Percentiles rank a stretch among this genome's conserved stretches.
phyloP scores from a whole-genome alignment of 192 early-diverging fungal genomes.

The Lobosporangium transversale region DNA sequence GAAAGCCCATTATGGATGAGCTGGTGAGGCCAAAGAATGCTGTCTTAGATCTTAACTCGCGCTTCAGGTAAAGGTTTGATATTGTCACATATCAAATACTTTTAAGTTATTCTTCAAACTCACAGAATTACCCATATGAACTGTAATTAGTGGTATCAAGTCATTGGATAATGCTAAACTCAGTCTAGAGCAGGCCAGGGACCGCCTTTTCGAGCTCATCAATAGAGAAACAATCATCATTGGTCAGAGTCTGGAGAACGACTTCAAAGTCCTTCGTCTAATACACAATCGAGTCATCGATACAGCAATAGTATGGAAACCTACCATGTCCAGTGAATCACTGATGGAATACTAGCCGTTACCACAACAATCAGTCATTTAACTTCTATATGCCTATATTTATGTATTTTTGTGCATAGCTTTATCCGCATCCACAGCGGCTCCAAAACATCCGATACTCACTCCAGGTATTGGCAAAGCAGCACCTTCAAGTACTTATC shows the following conservation, averaged over 20 bases:
- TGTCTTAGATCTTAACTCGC: slow-evolving; percentile 72
- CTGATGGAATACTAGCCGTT: neutral
- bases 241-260: slow-evolving; percentile 66
- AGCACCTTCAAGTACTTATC: slow-evolving; percentile 63
- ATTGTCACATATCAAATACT: neutral
- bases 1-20: slow-evolving; percentile 67
- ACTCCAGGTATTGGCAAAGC: slow-evolving; percentile 58
- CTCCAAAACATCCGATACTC: slow-evolving; percentile 56
- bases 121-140: neutral
- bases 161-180: slow-evolving; percentile 58
- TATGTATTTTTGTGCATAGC: slow-evolving; percentile 10
- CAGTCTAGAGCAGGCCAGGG: slow-evolving; percentile 56
- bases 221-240: slow-evolving; percentile 66
- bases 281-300: slow-evolving; percentile 55
- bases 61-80: slow-evolving; percentile 38
- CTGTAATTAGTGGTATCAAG: slow-evolving; percentile 57
- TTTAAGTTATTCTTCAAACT: neutral
- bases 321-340: neutral
- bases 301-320: slow-evolving; percentile 55
- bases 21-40: slow-evolving; percentile 61
- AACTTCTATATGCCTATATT: neutral
- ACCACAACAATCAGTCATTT: too few relatives aligned
- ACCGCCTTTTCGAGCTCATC: slow-evolving; percentile 54
- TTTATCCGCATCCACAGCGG: slow-evolving; percentile 65
- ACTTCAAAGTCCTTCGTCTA: slow-evolving; percentile 43